A percentile compares a stretch with the other conserved stretches of the same genome.
Conservation (phyloP, 768 basidiomycete genomes). For the Phaffia australis region DNA sequence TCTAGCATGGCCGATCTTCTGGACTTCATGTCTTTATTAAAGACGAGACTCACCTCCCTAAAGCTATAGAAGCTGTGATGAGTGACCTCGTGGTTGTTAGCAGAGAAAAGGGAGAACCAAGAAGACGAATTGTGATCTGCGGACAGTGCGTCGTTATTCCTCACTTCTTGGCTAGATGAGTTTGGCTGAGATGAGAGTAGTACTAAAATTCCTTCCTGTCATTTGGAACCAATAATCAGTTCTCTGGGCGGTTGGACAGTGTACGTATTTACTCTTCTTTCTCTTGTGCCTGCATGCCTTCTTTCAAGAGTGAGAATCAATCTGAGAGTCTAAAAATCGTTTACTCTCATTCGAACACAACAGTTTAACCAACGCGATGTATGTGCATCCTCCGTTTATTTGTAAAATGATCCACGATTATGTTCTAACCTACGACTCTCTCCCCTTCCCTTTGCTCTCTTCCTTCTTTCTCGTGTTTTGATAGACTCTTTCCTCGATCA, state of each 20-base stretch:
- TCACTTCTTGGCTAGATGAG: no score
- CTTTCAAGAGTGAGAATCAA: not conserved
- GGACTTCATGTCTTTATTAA: conserved; percentile 37
- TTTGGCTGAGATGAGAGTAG: no score
- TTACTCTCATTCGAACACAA: no score
- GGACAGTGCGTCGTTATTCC: no score
- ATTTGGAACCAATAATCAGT: no score
- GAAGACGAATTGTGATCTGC: conserved; percentile 8
- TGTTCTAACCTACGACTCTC: no score
- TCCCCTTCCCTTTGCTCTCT: not conserved
- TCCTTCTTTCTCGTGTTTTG: not conserved
- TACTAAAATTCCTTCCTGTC: no score
- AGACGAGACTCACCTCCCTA: conserved; percentile 32
- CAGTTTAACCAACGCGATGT: not conserved
- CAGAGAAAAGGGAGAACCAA: conserved; percentile 34
- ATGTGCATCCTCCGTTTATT: not conserved
- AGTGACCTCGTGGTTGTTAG: conserved; percentile 33
- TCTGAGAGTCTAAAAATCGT: not conserved
- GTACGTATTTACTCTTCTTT: conserved; percentile 28
- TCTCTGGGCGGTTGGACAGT: conserved; percentile 39
- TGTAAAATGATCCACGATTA: not conserved
- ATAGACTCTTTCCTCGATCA: not conserved
- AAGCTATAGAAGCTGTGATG: conserved; percentile 36
- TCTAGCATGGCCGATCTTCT: conserved; percentile 27
- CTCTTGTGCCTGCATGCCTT: not conserved